These are phyloP conservation scores for Tylopilus subfusipes DNA, from an alignment of 768 basidiomycete genomes.

Conservation along the genomic window DNA sequence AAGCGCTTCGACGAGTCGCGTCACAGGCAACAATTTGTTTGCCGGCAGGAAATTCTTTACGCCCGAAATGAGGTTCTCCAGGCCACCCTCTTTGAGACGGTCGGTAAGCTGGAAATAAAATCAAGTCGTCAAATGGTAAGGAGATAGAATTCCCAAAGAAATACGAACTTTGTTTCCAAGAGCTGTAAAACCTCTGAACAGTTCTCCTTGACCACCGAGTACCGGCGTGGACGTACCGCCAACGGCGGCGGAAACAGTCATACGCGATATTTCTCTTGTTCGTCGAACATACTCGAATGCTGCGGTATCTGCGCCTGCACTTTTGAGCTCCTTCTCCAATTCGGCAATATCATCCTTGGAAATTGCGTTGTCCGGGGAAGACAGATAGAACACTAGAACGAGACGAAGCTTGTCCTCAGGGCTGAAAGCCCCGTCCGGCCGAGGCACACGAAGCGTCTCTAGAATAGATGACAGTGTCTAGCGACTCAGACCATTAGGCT, in stretches of 20 bases:
- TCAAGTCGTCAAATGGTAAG: neutral
- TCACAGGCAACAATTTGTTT: slow-evolving; percentile 89
- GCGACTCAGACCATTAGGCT: neutral
- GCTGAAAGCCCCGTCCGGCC: slow-evolving; percentile 62
- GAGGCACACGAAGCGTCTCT: slow-evolving; percentile 76
- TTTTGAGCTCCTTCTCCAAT: slow-evolving; percentile 82
- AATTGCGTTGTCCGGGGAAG: slow-evolving; percentile 73
- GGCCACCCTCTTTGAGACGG: slow-evolving; percentile 89
- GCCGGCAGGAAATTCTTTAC: slow-evolving; percentile 98
- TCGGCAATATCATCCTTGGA: slow-evolving; percentile 87
- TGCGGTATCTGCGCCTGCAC: slow-evolving; percentile 71
- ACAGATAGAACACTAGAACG: slow-evolving; percentile 93
- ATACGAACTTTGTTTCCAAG: slow-evolving; percentile 77
- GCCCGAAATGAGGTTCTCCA: slow-evolving; percentile 94
- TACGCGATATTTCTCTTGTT: slow-evolving; percentile 86
- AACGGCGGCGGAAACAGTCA: slow-evolving; percentile 71
- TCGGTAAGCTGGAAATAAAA: slow-evolving; percentile 71
- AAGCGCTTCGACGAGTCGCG: slow-evolving; percentile 89
- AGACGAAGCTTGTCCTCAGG: slow-evolving; percentile 88
- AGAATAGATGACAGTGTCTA: slow-evolving; percentile 79
- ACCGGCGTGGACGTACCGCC: slow-evolving; percentile 65
- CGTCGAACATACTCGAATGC: slow-evolving; percentile 93
- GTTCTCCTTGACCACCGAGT: slow-evolving; percentile 72
- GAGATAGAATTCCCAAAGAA: neutral
- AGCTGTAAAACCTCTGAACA: slow-evolving; percentile 92